These are phyloP conservation scores for Exophiala dermatitidis DNA, from an alignment of 2,329 filamentous ascomycete genomes.

Conservation along the genomic window DNA sequence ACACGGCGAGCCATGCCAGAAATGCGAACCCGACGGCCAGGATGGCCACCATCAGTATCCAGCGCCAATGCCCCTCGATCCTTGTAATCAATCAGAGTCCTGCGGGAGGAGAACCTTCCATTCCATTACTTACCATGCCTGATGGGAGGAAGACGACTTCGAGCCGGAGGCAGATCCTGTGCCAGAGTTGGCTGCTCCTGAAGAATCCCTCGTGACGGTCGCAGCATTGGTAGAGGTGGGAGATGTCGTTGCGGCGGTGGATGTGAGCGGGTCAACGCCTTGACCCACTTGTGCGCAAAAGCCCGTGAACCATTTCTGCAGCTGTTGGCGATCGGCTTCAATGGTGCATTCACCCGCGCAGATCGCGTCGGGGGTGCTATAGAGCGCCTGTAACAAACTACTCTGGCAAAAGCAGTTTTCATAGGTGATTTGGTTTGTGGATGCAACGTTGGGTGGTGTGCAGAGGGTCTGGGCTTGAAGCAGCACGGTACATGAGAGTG, in stretches of 20 bases:
- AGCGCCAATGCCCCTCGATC: constrained; percentile 65
- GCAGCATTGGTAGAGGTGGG: constrained; percentile 21
- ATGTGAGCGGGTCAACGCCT: constrained; percentile 30
- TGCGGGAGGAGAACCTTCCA: background rate
- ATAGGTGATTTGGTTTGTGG: constrained; percentile 49
- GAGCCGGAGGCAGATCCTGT: constrained; percentile 8
- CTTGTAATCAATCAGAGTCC: constrained; percentile 38
- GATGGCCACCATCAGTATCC: constrained; percentile 74
- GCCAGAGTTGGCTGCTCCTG: constrained; percentile 25
- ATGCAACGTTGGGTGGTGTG: constrained; percentile 50
- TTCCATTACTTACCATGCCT: constrained; percentile 19
- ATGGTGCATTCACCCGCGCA: constrained; percentile 56
- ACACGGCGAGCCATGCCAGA: constrained; percentile 60
- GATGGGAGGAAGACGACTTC: constrained; percentile 3
- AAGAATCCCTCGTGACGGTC: constrained; percentile 22
- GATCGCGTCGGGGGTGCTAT: constrained; percentile 50
- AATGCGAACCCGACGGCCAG: constrained; percentile 61
- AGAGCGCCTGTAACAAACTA: constrained; percentile 51
- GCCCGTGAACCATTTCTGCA: constrained; percentile 63
- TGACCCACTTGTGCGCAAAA: constrained; percentile 52
- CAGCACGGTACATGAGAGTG: constrained; percentile 51
- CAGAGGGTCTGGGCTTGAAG: constrained; percentile 67
- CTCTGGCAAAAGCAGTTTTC: constrained; percentile 68
- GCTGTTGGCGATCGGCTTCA: constrained; percentile 47
- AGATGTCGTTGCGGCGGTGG: constrained; percentile 29